Evolutionary conservation across 768 basidiomycete genomes (phyloP), one percentile per base, ranked within the genome.

Genomic region (Termitomyces sp.): DNA sequence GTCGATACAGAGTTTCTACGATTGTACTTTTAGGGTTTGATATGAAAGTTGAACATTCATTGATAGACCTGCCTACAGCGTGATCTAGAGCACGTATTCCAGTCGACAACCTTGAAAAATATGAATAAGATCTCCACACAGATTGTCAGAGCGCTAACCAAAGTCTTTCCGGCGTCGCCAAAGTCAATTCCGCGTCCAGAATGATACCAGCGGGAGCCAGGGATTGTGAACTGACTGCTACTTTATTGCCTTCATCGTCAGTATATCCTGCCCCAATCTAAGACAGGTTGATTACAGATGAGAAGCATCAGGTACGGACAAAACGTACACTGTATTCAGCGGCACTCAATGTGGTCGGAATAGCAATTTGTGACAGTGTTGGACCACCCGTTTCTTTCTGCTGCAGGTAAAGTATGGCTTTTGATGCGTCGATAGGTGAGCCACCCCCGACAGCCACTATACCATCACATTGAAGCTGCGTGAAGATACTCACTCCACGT

Each of bases 1-100:
- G 78, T 15, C 83, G 75, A 68, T 90, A 90, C 26, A 91, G 75
- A 36, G 72, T 79, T 65, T 90, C 87, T 88, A 66, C 51, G 39
- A n/a, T 13, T 45, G 42, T 8, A 16, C 10, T 18, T 45, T 64
- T 24, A 56, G 49, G 37, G 16, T 20, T 28, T 3, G 9, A 26
- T 37, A 39, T 51, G 50, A 10, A 20, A n/a, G 28, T 37, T 41
- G 22, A 45, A 45, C 13, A 45, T 15, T 15, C 13, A 51, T 16
- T 36, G 37, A 34, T 52, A 39, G 33, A 66, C 81, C 64, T 64
- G 83, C 87, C 87, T 54, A 92, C 82, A 28, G 87, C 83, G 68
- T 92, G 90, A 68, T 93, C 90, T 18, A 92, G 73, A 1, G 91
- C 83, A 48, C 89, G 82, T 55, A 93, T 78, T 7, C 90, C 91